These are phyloP conservation scores for Phialophora chinensis DNA, from an alignment of 2,329 filamentous ascomycete genomes.

Conservation along the genomic window DNA sequence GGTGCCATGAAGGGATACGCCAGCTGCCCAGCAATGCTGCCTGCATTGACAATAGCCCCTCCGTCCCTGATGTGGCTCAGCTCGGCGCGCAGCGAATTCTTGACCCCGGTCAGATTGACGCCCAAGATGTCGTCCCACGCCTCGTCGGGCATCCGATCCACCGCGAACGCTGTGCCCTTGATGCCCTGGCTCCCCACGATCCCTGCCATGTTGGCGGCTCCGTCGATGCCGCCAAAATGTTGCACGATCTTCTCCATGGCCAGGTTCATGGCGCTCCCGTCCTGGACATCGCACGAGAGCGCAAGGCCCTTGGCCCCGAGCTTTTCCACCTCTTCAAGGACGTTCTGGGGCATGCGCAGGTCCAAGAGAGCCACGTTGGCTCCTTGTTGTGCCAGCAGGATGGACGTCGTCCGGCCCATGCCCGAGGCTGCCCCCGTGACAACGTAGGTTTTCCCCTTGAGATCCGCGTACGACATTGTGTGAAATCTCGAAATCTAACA, in stretches of 20 bases:
- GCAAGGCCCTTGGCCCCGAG: conserved; percentile 3
- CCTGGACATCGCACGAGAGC: conserved; percentile 9
- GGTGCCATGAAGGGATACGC: conserved; percentile 42
- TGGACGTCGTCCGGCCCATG: conserved; percentile 7
- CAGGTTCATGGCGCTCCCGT: background rate
- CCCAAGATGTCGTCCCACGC: conserved; percentile 19
- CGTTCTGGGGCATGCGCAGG: conserved; percentile 10
- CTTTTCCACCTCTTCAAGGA: conserved; percentile 10
- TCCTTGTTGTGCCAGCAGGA: conserved; percentile 14
- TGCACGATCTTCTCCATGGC: conserved; percentile 2
- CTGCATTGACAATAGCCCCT: conserved; percentile 26
- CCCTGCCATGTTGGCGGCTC: conserved; percentile 15
- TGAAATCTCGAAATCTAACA: no score
- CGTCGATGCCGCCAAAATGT: background rate
- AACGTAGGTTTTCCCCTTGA: conserved; percentile 13
- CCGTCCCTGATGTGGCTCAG: conserved; percentile 17
- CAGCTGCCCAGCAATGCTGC: conserved; percentile 15
- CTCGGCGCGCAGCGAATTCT: conserved; percentile 21
- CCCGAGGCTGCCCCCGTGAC: conserved; percentile 16
- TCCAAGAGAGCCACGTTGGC: conserved; percentile 13
- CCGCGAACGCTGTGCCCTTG: conserved; percentile 3
- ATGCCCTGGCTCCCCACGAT: conserved; percentile 9
- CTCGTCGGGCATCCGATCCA: conserved; percentile 1
- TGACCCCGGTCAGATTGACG: conserved; percentile 24
- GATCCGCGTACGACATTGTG: background rate